phyloP scores from a whole-genome alignment of 257 asterid species.

The Nicotiana obtusifolia region DNA sequence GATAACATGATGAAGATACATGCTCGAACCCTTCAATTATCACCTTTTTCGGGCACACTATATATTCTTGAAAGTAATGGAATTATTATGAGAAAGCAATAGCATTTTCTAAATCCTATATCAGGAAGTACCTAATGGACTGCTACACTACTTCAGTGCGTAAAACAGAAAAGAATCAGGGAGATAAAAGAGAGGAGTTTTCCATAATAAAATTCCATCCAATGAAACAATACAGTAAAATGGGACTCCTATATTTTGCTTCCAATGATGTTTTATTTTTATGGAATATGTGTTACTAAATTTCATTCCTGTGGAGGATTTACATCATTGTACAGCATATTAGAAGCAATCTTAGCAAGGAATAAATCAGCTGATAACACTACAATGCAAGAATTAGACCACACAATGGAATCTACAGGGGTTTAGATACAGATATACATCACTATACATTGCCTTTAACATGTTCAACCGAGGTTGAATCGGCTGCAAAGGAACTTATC shows the following conservation, averaged over 20 bases:
- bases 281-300: neutral
- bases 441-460: constrained; percentile 32
- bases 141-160: neutral
- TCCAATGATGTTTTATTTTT: neutral
- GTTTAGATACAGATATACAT: constrained; percentile 20
- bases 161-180: neutral
- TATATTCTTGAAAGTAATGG: too few species aligned
- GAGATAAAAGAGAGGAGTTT: neutral
- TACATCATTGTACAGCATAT: constrained; percentile 28
- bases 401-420: constrained; percentile 3
- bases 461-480: constrained; percentile 32
- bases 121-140: too few species aligned
- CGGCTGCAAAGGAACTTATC: constrained; percentile 7
- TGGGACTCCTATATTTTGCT: neutral
- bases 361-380: neutral
- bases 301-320: neutral
- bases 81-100: too few species aligned
- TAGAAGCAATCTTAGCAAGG: neutral
- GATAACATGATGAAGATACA: neutral
- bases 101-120: too few species aligned
- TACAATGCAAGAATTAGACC: neutral
- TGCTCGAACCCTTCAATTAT: neutral
- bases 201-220: neutral
- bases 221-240: neutral
- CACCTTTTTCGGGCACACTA: too few species aligned